These are phyloP conservation scores for Suillus discolor DNA, from an alignment of 768 basidiomycete species.

Conservation along the genomic window DNA sequence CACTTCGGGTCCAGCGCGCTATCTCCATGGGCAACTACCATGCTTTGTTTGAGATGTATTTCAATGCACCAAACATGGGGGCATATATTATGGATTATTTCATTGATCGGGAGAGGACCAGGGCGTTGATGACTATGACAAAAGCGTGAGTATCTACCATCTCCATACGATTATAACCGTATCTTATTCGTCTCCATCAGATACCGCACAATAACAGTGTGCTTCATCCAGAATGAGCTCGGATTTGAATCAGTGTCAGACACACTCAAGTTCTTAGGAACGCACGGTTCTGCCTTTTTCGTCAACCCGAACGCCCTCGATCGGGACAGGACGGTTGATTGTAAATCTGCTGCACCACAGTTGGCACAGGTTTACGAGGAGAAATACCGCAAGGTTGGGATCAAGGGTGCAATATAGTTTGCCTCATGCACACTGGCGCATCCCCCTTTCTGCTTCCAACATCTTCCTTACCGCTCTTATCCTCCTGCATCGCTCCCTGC, in stretches of 20 bases:
- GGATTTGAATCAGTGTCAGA: conserved; percentile 74
- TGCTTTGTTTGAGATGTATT: conserved; percentile 83
- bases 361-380: conserved; percentile 71
- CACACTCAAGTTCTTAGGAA: conserved; percentile 67
- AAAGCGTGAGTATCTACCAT: conserved; percentile 72
- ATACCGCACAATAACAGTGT: conserved; percentile 77
- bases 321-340: conserved; percentile 68
- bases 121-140: conserved; percentile 85
- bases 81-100: conserved; percentile 99
- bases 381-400: conserved; percentile 84
- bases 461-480: conserved; percentile 9
- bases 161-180: conserved; percentile 2
- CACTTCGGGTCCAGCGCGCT: conserved; percentile 86
- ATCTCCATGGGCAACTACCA: conserved; percentile 94
- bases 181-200: conserved; percentile 42
- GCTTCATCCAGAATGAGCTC: conserved; percentile 79
- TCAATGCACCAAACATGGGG: conserved; percentile 92
- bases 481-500: neutral
- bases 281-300: conserved; percentile 70
- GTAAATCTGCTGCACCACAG: conserved; percentile 57
- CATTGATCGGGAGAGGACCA: conserved; percentile 85
- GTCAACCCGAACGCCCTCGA: conserved; percentile 65
- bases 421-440: neutral
- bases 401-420: conserved; percentile 87
- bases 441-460: conserved; percentile 10